phyloP scores from a whole-genome alignment of 106 monocot species.

The Dioscorea zingiberensis region DNA sequence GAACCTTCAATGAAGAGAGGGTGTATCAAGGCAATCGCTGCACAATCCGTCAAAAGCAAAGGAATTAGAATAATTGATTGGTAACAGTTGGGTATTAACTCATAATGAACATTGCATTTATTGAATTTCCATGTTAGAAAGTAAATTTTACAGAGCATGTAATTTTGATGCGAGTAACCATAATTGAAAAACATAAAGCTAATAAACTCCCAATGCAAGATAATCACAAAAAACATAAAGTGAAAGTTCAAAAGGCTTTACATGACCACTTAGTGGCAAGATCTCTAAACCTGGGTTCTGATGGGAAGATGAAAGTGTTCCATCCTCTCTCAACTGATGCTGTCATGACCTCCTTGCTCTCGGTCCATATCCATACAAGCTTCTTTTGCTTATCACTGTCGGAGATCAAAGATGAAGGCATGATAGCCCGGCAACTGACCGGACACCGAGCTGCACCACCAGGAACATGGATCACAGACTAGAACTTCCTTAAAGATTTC shows the following conservation, averaged over 20 bases:
- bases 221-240: not conserved
- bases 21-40: conserved; percentile 66
- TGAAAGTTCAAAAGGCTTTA: conserved; percentile 8
- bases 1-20: conserved; percentile 56
- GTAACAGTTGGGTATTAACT: not conserved
- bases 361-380: conserved; percentile 59
- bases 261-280: conserved; percentile 51
- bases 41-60: conserved; percentile 6
- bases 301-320: conserved; percentile 47
- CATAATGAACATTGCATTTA: not conserved
- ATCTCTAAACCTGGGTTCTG: conserved; percentile 23
- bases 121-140: not conserved
- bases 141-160: not conserved
- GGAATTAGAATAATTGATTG: not conserved
- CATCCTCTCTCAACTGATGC: conserved; percentile 62
- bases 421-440: conserved; percentile 4
- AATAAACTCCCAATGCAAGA: too few species aligned
- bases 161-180: too few species aligned
- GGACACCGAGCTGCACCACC: conserved; percentile 8
- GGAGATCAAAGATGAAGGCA: conserved; percentile 8
- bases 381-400: conserved; percentile 17
- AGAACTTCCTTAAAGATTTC: too few species aligned
- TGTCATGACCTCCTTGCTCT: conserved; percentile 51
- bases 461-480: not conserved
- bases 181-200: not conserved